phyloP scores from a whole-genome alignment of 108 stramenopile species.

The Pseudonitzschia pungens region DNA sequence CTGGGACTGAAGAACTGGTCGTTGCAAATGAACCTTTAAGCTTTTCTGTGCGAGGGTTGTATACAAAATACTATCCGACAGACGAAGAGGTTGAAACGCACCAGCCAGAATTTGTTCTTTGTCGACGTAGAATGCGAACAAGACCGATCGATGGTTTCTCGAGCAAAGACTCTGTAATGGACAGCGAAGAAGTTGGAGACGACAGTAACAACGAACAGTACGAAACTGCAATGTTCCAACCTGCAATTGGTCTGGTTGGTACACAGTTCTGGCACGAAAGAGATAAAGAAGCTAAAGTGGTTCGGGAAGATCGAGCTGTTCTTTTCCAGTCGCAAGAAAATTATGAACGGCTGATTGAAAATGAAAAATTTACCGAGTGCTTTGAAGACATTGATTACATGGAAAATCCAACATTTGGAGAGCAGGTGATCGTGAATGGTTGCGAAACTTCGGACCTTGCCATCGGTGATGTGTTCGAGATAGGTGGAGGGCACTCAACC shows the following conservation, averaged over 20 bases:
- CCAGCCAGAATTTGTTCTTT: slow-evolving; percentile 1
- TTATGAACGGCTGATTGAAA: not conserved
- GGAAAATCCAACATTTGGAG: slow-evolving; percentile 28
- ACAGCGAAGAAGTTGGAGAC: not conserved
- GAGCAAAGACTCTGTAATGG: not conserved
- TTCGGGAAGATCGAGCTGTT: slow-evolving; percentile 8
- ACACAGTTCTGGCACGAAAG: slow-evolving; percentile 4
- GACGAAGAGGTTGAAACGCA: not conserved
- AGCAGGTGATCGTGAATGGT: slow-evolving; percentile 34
- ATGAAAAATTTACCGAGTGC: not conserved
- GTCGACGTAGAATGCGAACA: slow-evolving; percentile 7
- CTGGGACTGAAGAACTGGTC: not conserved
- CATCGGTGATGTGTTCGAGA: slow-evolving; percentile 45
- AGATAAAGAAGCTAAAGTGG: not conserved
- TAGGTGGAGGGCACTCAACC: slow-evolving; percentile 16
- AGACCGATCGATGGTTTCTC: not conserved
- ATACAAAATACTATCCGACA: slow-evolving; percentile 5
- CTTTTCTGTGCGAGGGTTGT: slow-evolving; percentile 3
- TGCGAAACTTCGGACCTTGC: slow-evolving; percentile 12
- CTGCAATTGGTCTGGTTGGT: not conserved
- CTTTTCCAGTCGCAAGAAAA: slow-evolving; percentile 15
- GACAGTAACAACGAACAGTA: not conserved
- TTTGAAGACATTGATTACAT: slow-evolving; percentile 4
- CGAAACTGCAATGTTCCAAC: slow-evolving; percentile 6
- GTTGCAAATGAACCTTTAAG: not conserved